phyloP scores from a whole-genome alignment of 2,329 filamentous ascomycete species.

The Alternaria sp. region DNA sequence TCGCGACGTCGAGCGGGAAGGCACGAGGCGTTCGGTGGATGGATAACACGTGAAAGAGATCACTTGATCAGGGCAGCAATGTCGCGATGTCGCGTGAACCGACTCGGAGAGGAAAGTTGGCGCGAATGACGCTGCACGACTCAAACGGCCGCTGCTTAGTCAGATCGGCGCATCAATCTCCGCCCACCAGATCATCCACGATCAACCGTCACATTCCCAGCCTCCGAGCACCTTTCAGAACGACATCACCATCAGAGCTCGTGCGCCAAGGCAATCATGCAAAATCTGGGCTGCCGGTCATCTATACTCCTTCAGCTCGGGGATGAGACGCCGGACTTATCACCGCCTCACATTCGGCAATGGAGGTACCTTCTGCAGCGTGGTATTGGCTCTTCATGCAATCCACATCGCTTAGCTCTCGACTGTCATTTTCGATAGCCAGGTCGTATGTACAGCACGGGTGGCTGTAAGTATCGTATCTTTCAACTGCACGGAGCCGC shows the following conservation, averaged over 20 bases:
- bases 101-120: slow-evolving; percentile 15
- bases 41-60: neutral
- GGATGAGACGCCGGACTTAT: neutral
- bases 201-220: neutral
- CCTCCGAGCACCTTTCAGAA: neutral
- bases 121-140: slow-evolving; percentile 21
- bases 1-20: slow-evolving; percentile 1
- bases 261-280: neutral
- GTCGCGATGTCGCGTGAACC: slow-evolving; percentile 24
- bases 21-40: neutral
- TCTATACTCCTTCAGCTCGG: neutral
- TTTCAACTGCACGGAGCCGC: neutral
- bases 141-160: slow-evolving; percentile 18
- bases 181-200: neutral
- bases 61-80: slow-evolving; percentile 18
- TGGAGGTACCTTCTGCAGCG: neutral
- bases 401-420: neutral
- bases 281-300: neutral
- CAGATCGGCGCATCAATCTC: neutral
- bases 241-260: neutral
- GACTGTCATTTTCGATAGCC: neutral
- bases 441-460: slow-evolving; percentile 8
- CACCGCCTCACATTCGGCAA: neutral
- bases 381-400: neutral
- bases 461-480: slow-evolving; percentile 12